These are phyloP conservation scores for Epithele typhae DNA, from an alignment of 768 basidiomycete species.

Conservation along the genomic window DNA sequence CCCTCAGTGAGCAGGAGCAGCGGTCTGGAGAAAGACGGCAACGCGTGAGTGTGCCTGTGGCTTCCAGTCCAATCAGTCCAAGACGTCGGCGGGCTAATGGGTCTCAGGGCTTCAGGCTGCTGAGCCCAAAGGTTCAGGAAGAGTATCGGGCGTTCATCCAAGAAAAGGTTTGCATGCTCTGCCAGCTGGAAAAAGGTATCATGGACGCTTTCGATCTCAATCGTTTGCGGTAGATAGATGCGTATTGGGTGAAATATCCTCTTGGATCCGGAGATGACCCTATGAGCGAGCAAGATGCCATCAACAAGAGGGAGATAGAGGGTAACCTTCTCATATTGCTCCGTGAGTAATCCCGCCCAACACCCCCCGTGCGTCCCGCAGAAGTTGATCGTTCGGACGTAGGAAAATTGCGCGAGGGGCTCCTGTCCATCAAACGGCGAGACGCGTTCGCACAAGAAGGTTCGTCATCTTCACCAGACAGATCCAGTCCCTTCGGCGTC, in stretches of 20 bases:
- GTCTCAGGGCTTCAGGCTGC: conserved; percentile 47
- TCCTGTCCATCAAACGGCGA: conserved; percentile 52
- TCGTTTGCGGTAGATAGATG: too few species aligned
- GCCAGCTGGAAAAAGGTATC: background rate
- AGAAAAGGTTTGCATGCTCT: conserved; percentile 46
- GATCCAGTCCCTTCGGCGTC: background rate
- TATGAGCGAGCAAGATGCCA: conserved; percentile 4
- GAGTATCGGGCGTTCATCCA: conserved; percentile 64
- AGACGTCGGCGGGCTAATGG: conserved; percentile 23
- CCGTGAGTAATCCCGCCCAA: conserved; percentile 40
- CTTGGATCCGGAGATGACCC: conserved; percentile 6
- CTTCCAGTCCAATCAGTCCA: background rate
- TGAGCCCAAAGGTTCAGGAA: conserved; percentile 53
- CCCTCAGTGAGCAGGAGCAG: conserved; percentile 75
- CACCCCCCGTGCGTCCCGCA: too few species aligned
- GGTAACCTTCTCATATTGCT: conserved; percentile 73
- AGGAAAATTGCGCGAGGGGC: conserved; percentile 79
- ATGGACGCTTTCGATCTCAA: too few species aligned
- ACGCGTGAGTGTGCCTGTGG: conserved; percentile 49
- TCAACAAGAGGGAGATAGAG: conserved; percentile 45
- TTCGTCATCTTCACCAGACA: conserved; percentile 30
- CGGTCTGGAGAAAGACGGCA: conserved; percentile 69
- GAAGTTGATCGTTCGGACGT: background rate
- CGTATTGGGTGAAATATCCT: conserved; percentile 39
- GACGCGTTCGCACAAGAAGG: conserved; percentile 70